Evolutionary conservation across 1,139 yeast species (phyloP).

Genomic region (Blastobotrys niveus): DNA sequence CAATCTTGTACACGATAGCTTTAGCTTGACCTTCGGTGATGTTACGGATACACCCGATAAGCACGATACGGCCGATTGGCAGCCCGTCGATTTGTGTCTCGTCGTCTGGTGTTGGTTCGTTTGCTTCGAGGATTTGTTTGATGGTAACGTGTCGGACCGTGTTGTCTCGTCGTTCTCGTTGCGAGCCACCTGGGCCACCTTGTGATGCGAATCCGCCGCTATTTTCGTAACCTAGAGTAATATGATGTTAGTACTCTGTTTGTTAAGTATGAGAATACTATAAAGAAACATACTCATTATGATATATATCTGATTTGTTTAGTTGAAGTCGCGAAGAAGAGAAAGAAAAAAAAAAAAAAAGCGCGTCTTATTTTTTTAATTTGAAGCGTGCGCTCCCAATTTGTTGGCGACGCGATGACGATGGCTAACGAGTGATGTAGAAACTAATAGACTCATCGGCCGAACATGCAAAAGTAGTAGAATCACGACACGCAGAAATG

Average conservation of each 20-base stretch:
- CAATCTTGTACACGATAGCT: slow-evolving; percentile 52
- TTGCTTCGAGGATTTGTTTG: slow-evolving; percentile 65
- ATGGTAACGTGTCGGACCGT: slow-evolving; percentile 76
- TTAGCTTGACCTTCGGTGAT: slow-evolving; percentile 49
- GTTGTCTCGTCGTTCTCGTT: slow-evolving; percentile 4
- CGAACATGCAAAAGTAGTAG: slow-evolving; percentile 3
- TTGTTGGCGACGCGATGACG: too few relatives aligned
- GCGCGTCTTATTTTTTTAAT: slow-evolving; percentile 1
- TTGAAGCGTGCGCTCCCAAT: not conserved
- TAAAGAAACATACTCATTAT: slow-evolving; percentile 2
- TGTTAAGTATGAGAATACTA: not conserved
- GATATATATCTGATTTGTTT: too few relatives aligned
- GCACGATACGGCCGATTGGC: slow-evolving; percentile 53
- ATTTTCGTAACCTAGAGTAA: slow-evolving; percentile 7
- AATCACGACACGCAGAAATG: not conserved
- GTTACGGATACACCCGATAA: slow-evolving; percentile 62
- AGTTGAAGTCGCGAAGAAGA: too few relatives aligned
- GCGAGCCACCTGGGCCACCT: not conserved
- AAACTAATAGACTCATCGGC: slow-evolving; percentile 2
- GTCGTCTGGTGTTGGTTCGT: slow-evolving; percentile 63
- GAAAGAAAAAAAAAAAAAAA: too few relatives aligned
- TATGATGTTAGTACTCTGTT: not conserved
- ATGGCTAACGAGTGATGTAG: too few relatives aligned
- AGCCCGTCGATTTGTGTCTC: slow-evolving; percentile 64
- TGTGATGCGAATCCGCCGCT: slow-evolving; percentile 11